Percentiles rank a stretch among this genome's conserved stretches.
Evolutionary conservation across 768 basidiomycete genomes (phyloP).

Genomic region (Lentinula lateritia): DNA sequence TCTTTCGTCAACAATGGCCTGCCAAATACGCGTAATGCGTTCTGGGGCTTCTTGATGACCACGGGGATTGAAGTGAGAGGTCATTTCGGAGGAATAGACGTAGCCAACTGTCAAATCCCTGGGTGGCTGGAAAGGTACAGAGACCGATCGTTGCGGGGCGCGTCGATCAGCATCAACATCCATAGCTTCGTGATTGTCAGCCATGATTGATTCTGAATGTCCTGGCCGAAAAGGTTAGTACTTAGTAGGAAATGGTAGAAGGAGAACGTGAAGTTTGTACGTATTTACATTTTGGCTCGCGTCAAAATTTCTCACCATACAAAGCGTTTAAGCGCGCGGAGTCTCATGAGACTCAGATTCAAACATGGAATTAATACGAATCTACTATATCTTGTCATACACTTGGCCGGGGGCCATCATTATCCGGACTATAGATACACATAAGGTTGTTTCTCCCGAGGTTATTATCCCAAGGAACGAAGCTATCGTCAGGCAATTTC

Average conservation of each 20-base stretch:
- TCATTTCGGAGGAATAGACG: conserved; percentile 86
- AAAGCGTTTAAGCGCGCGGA: not conserved
- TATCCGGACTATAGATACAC: no score
- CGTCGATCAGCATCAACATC: not conserved
- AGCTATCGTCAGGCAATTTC: not conserved
- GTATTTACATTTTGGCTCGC: not conserved
- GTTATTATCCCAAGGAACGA: no score
- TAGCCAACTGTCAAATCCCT: conserved; percentile 58
- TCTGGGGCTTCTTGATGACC: conserved; percentile 72
- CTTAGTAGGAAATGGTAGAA: not conserved
- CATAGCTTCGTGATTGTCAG: not conserved
- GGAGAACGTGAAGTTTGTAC: not conserved
- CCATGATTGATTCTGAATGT: not conserved
- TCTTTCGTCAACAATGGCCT: conserved; percentile 52
- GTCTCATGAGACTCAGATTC: not conserved
- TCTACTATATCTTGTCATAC: not conserved
- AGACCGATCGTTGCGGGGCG: conserved; percentile 28
- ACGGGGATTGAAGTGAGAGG: conserved; percentile 64
- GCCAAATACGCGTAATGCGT: conserved; percentile 75
- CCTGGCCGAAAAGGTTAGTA: not conserved
- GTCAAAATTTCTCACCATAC: not conserved
- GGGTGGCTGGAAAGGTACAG: conserved; percentile 17
- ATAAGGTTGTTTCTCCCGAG: no score
- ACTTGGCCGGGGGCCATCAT: no score
- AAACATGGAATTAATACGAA: not conserved